Evolutionary conservation across 768 basidiomycete genomes (phyloP).

Genomic region (Megacollybia marginata): DNA sequence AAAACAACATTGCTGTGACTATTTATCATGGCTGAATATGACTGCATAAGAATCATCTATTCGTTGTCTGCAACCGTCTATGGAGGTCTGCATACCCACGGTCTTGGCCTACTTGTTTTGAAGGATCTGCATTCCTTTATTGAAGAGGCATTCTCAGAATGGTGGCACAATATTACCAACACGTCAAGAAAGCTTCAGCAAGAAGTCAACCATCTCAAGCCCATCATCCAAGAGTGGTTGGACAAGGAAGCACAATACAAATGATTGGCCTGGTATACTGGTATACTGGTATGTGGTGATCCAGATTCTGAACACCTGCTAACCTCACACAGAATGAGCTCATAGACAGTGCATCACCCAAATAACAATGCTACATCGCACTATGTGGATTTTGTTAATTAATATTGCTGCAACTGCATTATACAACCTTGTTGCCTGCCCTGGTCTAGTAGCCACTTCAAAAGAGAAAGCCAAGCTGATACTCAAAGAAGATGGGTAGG

Average conservation of each 20-base stretch:
- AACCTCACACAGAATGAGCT: slow-evolving; percentile 5
- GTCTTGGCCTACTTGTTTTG: too few relatives aligned
- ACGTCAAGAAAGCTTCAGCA: background rate
- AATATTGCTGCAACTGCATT: slow-evolving; percentile 32
- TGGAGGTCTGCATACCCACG: too few relatives aligned
- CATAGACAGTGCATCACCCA: slow-evolving; percentile 16
- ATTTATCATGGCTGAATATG: slow-evolving; percentile 77
- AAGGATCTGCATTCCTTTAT: too few relatives aligned
- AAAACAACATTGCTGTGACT: slow-evolving; percentile 89
- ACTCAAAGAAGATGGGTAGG: slow-evolving; percentile 28
- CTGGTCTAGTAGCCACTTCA: slow-evolving; percentile 20
- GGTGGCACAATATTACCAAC: background rate
- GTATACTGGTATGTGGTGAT: slow-evolving; percentile 21
- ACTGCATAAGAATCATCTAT: slow-evolving; percentile 85
- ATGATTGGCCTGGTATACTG: slow-evolving; percentile 23
- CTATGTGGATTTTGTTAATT: slow-evolving; percentile 23
- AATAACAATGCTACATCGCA: slow-evolving; percentile 15
- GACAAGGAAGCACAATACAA: slow-evolving; percentile 20
- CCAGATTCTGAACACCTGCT: slow-evolving; percentile 9
- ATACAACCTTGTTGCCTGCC: slow-evolving; percentile 20
- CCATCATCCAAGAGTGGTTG: slow-evolving; percentile 24
- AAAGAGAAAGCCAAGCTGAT: slow-evolving; percentile 23
- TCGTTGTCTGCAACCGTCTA: slow-evolving; percentile 99
- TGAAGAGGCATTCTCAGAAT: background rate
- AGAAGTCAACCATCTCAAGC: slow-evolving; percentile 13